Evolutionary conservation across 257 asterid species (phyloP).

Genomic region (Solanum virginianum): DNA sequence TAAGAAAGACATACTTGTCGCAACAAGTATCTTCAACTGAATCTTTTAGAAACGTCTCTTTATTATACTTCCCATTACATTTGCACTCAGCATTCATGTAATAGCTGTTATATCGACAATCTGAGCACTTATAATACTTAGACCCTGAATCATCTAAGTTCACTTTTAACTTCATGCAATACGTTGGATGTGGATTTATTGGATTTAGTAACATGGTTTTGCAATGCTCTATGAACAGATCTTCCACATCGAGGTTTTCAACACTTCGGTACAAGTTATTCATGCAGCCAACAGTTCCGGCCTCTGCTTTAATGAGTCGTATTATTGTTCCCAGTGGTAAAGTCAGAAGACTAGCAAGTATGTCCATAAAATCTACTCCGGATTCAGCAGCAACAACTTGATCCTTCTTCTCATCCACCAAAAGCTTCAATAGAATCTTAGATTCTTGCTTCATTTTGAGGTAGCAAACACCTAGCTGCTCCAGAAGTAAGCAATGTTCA

Average conservation of each 20-base stretch:
- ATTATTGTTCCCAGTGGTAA: not conserved
- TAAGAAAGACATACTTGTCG: not conserved
- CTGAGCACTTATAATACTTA: not conserved
- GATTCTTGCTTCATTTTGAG: not conserved
- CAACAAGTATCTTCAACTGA: too few species aligned
- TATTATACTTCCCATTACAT: not conserved
- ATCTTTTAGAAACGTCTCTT: not conserved
- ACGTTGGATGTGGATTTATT: not conserved
- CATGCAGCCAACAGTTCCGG: not conserved
- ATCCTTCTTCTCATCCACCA: not conserved
- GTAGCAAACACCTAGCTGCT: not conserved
- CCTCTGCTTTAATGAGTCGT: not conserved
- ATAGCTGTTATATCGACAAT: not conserved
- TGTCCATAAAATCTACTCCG: not conserved
- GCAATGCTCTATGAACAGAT: not conserved
- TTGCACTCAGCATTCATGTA: not conserved
- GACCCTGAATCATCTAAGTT: not conserved
- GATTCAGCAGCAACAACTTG: constrained; percentile 3
- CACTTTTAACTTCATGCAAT: not conserved
- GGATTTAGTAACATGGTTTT: not conserved
- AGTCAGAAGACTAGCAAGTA: not conserved
- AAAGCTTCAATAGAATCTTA: not conserved
- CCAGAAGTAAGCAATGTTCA: not conserved
- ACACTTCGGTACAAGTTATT: not conserved
- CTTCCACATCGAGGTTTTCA: not conserved